These are phyloP conservation scores for Rhizoctonia solani DNA, from an alignment of 1,284 basidiomycete species.

Conservation along the genomic window DNA sequence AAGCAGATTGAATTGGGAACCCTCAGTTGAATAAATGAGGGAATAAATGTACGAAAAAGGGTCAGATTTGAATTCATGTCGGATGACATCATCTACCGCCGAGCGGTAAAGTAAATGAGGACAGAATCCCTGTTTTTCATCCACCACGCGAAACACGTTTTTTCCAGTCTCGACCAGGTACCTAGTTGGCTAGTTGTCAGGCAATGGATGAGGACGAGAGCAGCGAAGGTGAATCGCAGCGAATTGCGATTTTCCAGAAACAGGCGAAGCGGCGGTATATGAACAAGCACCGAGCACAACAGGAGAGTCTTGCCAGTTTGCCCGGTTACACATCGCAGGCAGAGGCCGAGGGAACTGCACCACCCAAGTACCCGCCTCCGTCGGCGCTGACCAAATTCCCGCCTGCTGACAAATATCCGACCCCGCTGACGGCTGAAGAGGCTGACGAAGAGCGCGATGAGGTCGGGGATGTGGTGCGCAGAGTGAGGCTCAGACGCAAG, in stretches of 20 bases:
- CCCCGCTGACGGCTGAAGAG: slow-evolving; percentile 22
- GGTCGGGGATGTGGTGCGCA: slow-evolving; percentile 24
- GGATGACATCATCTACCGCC: slow-evolving; percentile 19
- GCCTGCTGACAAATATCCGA: too few relatives aligned
- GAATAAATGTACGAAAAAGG: too few relatives aligned
- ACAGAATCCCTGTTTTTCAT: slow-evolving; percentile 5
- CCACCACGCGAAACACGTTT: slow-evolving; percentile 8
- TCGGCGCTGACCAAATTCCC: too few relatives aligned
- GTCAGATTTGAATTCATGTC: too few relatives aligned
- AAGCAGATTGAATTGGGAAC: too few relatives aligned
- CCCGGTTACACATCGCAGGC: slow-evolving; percentile 20
- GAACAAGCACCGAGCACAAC: slow-evolving; percentile 6
- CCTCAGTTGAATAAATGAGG: too few relatives aligned
- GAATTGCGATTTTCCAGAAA: slow-evolving; percentile 9
- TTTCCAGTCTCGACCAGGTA: too few relatives aligned
- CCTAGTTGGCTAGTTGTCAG: not conserved
- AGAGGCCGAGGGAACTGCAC: not conserved
- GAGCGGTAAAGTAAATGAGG: not conserved
- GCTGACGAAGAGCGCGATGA: slow-evolving; percentile 32
- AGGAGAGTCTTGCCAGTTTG: slow-evolving; percentile 14
- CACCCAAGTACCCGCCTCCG: slow-evolving; percentile 14
- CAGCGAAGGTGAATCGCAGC: slow-evolving; percentile 7
- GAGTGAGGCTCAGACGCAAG: slow-evolving; percentile 22
- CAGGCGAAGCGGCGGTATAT: slow-evolving; percentile 14
- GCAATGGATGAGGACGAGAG: slow-evolving; percentile 30